Percentiles rank a stretch among this genome's conserved stretches.
Conservation (phyloP, 768 basidiomycete species). For the Auriscalpium vulgare region DNA sequence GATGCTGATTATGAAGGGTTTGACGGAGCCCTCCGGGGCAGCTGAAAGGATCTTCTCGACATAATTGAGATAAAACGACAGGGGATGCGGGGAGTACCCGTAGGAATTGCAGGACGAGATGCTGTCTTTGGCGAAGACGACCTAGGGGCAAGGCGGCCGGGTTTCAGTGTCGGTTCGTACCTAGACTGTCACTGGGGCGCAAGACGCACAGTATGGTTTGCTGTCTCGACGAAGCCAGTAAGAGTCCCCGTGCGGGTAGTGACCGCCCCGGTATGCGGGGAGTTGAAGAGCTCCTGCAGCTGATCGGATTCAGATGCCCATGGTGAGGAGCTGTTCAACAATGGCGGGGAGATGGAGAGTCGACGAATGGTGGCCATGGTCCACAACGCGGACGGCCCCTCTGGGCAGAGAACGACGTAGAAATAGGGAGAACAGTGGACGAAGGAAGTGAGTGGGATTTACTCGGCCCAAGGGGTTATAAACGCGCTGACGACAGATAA, state of each 20-base stretch:
- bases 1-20: conserved; percentile 76
- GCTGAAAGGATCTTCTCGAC: conserved; percentile 40
- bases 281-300: conserved; percentile 57
- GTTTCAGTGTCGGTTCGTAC: not conserved
- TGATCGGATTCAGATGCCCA: conserved; percentile 71
- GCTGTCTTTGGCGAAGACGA: conserved; percentile 44
- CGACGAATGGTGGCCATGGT: conserved; percentile 52
- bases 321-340: conserved; percentile 74
- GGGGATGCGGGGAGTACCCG: conserved; percentile 77
- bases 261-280: conserved; percentile 65
- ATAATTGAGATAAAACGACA: conserved; percentile 61
- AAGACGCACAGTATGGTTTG: conserved; percentile 47
- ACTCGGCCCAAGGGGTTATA: not conserved
- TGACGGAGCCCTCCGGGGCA: conserved; percentile 24
- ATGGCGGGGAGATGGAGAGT: conserved; percentile 49
- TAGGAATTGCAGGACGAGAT: conserved; percentile 75
- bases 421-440: not conserved
- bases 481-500: not conserved
- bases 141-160: conserved; percentile 30
- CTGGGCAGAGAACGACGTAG: not conserved
- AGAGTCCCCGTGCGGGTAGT: conserved; percentile 73
- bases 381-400: too few relatives aligned
- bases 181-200: not conserved
- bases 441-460: not conserved
- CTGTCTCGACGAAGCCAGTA: conserved; percentile 61